Evolutionary conservation across 2,329 filamentous ascomycete genomes (phyloP).

Genomic region (Parastagonospora avenae): DNA sequence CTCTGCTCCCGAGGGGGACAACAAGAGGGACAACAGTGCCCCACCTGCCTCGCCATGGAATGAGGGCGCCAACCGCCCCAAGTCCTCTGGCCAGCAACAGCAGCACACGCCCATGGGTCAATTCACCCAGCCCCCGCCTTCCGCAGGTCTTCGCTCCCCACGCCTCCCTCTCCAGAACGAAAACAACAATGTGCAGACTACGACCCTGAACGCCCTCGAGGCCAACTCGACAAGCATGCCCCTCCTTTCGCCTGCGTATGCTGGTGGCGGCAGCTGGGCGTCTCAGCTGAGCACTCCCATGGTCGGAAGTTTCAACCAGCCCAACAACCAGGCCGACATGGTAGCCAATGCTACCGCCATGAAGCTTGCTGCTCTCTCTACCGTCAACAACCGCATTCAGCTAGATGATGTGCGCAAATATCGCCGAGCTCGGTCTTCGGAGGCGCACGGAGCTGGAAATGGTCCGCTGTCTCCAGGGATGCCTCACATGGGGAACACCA

Average conservation of each 20-base stretch:
- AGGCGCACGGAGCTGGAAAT: conserved; percentile 68
- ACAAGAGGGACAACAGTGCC: conserved; percentile 62
- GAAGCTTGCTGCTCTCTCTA: conserved; percentile 96
- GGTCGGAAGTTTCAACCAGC: conserved; percentile 77
- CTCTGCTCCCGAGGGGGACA: conserved; percentile 68
- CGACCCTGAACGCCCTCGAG: conserved; percentile 76
- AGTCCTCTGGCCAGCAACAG: conserved; percentile 73
- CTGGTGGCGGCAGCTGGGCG: conserved; percentile 91
- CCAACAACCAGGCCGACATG: conserved; percentile 85
- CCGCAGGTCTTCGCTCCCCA: conserved; percentile 79
- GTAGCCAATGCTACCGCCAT: conserved; percentile 98
- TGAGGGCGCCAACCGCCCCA: conserved; percentile 66
- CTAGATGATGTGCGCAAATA: conserved; percentile 97
- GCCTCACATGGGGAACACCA: conserved; percentile 67
- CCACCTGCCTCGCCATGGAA: conserved; percentile 84
- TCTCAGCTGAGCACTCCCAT: conserved; percentile 98
- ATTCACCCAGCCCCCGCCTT: conserved; percentile 78
- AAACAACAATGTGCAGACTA: conserved; percentile 76
- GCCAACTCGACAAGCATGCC: conserved; percentile 74
- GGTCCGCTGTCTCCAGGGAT: conserved; percentile 70
- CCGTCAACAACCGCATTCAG: conserved; percentile 97
- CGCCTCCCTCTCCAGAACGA: conserved; percentile 70
- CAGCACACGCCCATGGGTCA: conserved; percentile 79
- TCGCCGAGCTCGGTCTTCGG: conserved; percentile 86
- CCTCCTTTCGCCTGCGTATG: conserved; percentile 77